phyloP scores from a whole-genome alignment of 106 monocot species.

The Dioscorea zingiberensis region DNA sequence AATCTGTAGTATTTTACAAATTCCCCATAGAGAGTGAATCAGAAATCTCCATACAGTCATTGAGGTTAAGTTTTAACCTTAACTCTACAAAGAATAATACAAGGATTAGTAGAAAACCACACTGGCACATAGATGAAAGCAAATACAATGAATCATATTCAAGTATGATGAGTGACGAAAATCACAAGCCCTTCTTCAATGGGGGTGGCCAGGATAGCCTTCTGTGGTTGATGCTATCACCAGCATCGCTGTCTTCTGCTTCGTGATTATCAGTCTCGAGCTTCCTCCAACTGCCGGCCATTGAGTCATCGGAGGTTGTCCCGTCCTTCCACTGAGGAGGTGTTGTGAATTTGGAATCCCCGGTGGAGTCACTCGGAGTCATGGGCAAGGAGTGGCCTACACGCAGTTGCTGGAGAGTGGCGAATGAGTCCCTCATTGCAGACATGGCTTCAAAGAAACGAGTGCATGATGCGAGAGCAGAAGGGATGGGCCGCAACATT shows the following conservation, averaged over 20 bases:
- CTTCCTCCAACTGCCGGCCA: slow-evolving; percentile 31
- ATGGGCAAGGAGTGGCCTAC: slow-evolving; percentile 33
- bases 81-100: too few species aligned
- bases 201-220: slow-evolving; percentile 34
- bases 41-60: too few species aligned
- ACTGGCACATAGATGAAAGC: neutral
- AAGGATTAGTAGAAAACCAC: neutral
- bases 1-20: too few species aligned
- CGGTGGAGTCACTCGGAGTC: slow-evolving; percentile 19
- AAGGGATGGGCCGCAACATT: slow-evolving; percentile 92
- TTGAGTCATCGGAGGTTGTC: slow-evolving; percentile 29
- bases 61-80: too few species aligned
- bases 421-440: slow-evolving; percentile 93
- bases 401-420: slow-evolving; percentile 77
- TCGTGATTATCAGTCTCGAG: slow-evolving; percentile 8
- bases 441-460: slow-evolving; percentile 98
- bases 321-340: slow-evolving; percentile 50
- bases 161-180: neutral
- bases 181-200: slow-evolving; percentile 13
- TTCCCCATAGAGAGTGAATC: too few species aligned
- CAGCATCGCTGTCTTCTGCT: neutral
- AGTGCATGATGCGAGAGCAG: slow-evolving; percentile 90
- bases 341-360: slow-evolving; percentile 42
- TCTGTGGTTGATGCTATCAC: slow-evolving; percentile 21
- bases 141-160: neutral